Evolutionary conservation across 2,329 filamentous ascomycete genomes (phyloP).

Genomic region (Scytalidium sp.): DNA sequence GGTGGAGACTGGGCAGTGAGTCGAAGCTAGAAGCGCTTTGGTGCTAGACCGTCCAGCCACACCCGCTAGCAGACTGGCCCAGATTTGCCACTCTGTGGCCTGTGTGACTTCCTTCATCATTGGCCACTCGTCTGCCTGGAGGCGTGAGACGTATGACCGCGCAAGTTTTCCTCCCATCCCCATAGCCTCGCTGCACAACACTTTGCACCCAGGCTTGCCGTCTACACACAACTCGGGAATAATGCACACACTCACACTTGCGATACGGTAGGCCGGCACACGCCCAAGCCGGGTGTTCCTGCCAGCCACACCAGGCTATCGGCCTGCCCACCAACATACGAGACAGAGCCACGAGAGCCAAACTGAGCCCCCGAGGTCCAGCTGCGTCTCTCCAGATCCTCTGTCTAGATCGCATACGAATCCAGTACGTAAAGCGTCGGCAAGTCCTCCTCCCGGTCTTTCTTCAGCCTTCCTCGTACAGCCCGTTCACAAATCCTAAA

Average conservation of each 20-base stretch:
- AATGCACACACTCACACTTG: too few relatives aligned
- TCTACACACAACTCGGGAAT: too few relatives aligned
- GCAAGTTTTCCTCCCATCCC: neutral
- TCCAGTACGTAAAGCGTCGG: too few relatives aligned
- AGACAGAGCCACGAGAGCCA: neutral
- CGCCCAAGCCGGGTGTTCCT: too few relatives aligned
- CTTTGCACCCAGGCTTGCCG: too few relatives aligned
- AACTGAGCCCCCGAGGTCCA: neutral
- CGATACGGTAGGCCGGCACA: too few relatives aligned
- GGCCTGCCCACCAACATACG: neutral
- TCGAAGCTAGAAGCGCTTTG: neutral
- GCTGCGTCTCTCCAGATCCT: neutral
- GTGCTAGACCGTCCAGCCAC: neutral
- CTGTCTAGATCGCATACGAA: too few relatives aligned
- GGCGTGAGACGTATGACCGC: neutral
- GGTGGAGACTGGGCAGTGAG: neutral
- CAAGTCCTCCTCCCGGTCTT: too few relatives aligned
- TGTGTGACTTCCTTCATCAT: neutral
- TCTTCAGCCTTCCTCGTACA: too few relatives aligned
- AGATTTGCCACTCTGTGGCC: neutral
- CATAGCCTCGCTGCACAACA: slow-evolving; percentile 26
- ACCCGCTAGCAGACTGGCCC: neutral
- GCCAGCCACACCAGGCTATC: too few relatives aligned
- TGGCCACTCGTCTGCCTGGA: neutral
- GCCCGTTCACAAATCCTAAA: too few relatives aligned